These are phyloP conservation scores for Actinomortierella wolfii DNA, from an alignment of 371 early-diverging fungal species.

Conservation along the genomic window DNA sequence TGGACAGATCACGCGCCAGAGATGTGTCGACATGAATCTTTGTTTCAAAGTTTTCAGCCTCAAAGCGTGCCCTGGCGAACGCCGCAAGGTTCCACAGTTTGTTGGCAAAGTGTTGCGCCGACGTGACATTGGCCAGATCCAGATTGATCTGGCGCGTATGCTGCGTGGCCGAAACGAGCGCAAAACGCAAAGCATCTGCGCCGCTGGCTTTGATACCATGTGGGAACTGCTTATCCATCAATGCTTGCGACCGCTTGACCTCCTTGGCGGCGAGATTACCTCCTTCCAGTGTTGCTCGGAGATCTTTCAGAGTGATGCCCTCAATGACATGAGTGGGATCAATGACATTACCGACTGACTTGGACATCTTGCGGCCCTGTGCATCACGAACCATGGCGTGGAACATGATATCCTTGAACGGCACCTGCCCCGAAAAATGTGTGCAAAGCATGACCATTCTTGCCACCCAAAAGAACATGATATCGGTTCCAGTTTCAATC, in stretches of 20 bases:
- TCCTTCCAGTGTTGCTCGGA: slow-evolving; percentile 69
- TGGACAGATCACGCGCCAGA: slow-evolving; percentile 15
- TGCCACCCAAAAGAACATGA: slow-evolving; percentile 99
- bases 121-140: slow-evolving; percentile 92
- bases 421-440: slow-evolving; percentile 80
- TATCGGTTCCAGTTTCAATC: slow-evolving; percentile 99
- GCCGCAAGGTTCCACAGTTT: slow-evolving; percentile 98
- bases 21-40: slow-evolving; percentile 16
- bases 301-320: slow-evolving; percentile 70
- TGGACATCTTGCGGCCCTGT: slow-evolving; percentile 98
- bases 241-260: slow-evolving; percentile 62
- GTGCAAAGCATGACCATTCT: slow-evolving; percentile 99
- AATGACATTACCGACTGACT: slow-evolving; percentile 97
- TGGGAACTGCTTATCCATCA: slow-evolving; percentile 88
- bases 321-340: slow-evolving; percentile 97
- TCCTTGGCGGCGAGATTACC: slow-evolving; percentile 88
- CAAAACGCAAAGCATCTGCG: slow-evolving; percentile 95
- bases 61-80: slow-evolving; percentile 72
- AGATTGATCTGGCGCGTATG: slow-evolving; percentile 96
- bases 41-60: slow-evolving; percentile 49
- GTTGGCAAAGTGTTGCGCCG: slow-evolving; percentile 96
- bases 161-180: slow-evolving; percentile 88
- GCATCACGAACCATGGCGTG: slow-evolving; percentile 94
- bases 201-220: slow-evolving; percentile 97
- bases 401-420: slow-evolving; percentile 86